Conservation (phyloP, 495 filamentous ascomycete genomes). For the Penicillium steckii region DNA sequence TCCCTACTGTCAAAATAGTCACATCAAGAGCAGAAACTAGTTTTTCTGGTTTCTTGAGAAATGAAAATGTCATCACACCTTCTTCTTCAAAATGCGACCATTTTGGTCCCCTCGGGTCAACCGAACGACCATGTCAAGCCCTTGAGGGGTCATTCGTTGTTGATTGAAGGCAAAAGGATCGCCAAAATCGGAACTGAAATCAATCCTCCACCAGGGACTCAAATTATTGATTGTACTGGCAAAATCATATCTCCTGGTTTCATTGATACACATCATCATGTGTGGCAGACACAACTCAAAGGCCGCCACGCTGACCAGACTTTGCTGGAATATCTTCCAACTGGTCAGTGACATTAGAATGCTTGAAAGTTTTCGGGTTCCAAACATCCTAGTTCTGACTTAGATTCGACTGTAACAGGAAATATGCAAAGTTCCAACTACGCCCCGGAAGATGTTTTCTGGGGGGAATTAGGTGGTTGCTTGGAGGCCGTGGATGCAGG, state of each 20-base stretch:
- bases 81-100: slow-evolving; percentile 24
- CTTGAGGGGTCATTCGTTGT: slow-evolving; percentile 16
- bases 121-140: slow-evolving; percentile 17
- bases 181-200: slow-evolving; percentile 19
- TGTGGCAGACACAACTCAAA: slow-evolving; percentile 56
- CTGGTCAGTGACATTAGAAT: slow-evolving; percentile 17
- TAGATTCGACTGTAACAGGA: slow-evolving; percentile 16
- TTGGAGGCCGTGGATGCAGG: slow-evolving; percentile 55
- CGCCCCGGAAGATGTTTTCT: slow-evolving; percentile 50
- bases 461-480: slow-evolving; percentile 51
- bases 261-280: slow-evolving; percentile 59
- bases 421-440: slow-evolving; percentile 35
- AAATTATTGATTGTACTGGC: slow-evolving; percentile 50
- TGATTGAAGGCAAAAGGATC: slow-evolving; percentile 34
- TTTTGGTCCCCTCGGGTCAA: slow-evolving; percentile 20
- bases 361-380: too few species aligned
- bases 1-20: neutral
- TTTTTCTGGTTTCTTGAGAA: neutral
- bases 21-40: neutral
- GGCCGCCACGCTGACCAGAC: slow-evolving; percentile 36
- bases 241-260: slow-evolving; percentile 60
- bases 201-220: slow-evolving; percentile 7
- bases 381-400: too few species aligned
- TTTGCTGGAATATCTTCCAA: slow-evolving; percentile 40
- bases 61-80: slow-evolving; percentile 9